Conservation (phyloP, 1,284 basidiomycete genomes). For the Rhizoctonia solani region DNA sequence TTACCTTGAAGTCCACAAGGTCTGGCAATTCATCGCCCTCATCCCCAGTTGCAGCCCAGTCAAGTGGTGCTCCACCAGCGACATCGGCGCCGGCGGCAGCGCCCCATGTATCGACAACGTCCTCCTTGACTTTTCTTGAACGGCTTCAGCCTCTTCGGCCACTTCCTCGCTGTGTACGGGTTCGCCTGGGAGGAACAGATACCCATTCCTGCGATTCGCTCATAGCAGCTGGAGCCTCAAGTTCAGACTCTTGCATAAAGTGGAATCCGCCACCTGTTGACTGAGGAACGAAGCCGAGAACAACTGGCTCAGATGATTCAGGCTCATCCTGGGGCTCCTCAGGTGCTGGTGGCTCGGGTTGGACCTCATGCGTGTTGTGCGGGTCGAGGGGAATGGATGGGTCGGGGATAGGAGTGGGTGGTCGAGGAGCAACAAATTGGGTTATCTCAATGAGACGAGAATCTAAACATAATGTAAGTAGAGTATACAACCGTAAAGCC, state of each 20-base stretch:
- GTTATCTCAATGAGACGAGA: constrained; percentile 34
- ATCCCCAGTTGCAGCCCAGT: constrained; percentile 18
- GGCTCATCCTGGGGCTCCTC: background rate
- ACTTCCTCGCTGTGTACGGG: constrained; percentile 45
- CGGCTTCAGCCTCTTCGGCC: constrained; percentile 41
- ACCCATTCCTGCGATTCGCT: constrained; percentile 30
- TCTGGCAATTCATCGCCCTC: constrained; percentile 15
- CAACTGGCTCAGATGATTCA: background rate
- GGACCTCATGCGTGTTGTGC: background rate
- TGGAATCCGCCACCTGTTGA: constrained; percentile 13
- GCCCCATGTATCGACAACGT: background rate
- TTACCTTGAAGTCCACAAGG: constrained; percentile 23
- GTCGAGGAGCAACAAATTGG: constrained; percentile 30
- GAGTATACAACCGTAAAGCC: background rate
- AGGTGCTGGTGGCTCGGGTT: background rate
- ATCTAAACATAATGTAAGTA: background rate
- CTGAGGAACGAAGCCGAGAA: background rate
- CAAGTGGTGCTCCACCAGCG: constrained; percentile 11
- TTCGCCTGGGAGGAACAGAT: constrained; percentile 39
- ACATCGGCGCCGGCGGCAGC: background rate
- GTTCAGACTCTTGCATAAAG: constrained; percentile 31
- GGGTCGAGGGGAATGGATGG: constrained; percentile 11
- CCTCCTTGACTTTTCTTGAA: constrained; percentile 39
- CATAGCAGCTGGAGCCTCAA: constrained; percentile 44
- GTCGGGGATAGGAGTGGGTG: constrained; percentile 24